Evolutionary conservation across 768 basidiomycete genomes (phyloP), one percentile per base, ranked within the genome.

Genomic region (Lactarius indigo): DNA sequence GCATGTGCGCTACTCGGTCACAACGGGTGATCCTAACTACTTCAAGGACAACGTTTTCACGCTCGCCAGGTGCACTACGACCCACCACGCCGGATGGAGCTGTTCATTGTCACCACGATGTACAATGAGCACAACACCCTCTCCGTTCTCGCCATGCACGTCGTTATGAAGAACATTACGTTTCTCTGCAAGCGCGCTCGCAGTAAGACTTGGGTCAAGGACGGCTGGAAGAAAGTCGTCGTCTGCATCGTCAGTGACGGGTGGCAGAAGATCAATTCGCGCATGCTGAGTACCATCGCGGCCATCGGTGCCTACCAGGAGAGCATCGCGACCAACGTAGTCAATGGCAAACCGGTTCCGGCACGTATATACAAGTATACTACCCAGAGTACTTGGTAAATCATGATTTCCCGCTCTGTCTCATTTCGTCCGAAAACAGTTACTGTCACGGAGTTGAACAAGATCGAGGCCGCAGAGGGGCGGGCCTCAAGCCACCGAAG

Each of bases 71-170:
- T 86, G n/a, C 86, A 92, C 72, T 96, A 96, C 76, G 92, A 96
- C 72, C 94, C 94, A 0, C 90, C 92, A 0, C 82, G 96, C 26
- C 83, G 90, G 39, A 97, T 95, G 41, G 96, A 98, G 76, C 80
- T 98, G 18, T 96, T 97, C 78, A n/a, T n/a, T n/a, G n/a, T 96
- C 52, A 90, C 97, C 86, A 97, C 96, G 15, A 97, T 98, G 95
- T 96, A 96, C 76, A 96, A 97, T 73, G 93, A 94, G 72, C 87
- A 92, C 72, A 94, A 96, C 75, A 85, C 89, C 72, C 81, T 98
- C 8, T 97, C 97, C 78, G 89, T 88, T 71, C 79, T 94, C 52
- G 93, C 96, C 0, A 94, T 97, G 91, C 91, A 96, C 73, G 96
- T 94, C 59, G 91, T 97, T 5, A 93, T 97, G 77, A 94, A 92